A percentile compares a stretch with the other conserved stretches of the same genome.
These are phyloP conservation scores for Heliamphora exappendiculata DNA, from an alignment of 148 eudicot species.

Conservation along the genomic window DNA sequence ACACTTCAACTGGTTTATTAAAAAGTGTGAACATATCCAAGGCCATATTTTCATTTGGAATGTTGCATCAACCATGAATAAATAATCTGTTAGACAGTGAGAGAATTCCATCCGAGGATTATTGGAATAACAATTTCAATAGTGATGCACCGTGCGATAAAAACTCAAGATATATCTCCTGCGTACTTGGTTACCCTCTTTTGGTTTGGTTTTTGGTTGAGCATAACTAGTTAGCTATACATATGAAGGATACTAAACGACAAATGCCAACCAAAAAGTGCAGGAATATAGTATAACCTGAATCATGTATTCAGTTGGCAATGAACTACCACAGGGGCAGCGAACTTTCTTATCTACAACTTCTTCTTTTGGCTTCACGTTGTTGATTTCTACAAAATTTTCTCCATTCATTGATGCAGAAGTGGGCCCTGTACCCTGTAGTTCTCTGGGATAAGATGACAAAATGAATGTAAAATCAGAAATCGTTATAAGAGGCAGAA, in stretches of 20 bases:
- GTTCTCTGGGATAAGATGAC: slow-evolving; percentile 40
- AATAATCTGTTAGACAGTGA: background rate
- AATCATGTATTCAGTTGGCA: slow-evolving; percentile 33
- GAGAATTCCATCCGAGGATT: background rate
- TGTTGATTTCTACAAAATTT: slow-evolving; percentile 35
- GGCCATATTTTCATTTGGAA: background rate
- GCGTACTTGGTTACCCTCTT: background rate
- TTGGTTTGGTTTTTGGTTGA: background rate
- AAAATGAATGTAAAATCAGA: background rate
- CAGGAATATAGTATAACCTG: slow-evolving; percentile 20
- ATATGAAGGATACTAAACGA: background rate
- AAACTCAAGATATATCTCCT: background rate
- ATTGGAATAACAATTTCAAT: background rate
- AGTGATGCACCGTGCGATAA: background rate
- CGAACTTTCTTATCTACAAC: slow-evolving; percentile 67
- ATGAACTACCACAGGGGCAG: slow-evolving; percentile 47
- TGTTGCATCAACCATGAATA: background rate
- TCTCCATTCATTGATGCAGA: slow-evolving; percentile 62
- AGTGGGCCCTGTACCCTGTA: slow-evolving; percentile 71
- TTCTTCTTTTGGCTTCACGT: slow-evolving; percentile 61
- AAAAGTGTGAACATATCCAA: background rate
- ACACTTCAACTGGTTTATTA: background rate
- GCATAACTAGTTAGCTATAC: background rate
- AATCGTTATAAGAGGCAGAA: background rate
- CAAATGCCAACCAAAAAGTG: background rate